Evolutionary conservation across 1,139 yeast genomes (phyloP).

Genomic region (Magnusiomyces paraingens): DNA sequence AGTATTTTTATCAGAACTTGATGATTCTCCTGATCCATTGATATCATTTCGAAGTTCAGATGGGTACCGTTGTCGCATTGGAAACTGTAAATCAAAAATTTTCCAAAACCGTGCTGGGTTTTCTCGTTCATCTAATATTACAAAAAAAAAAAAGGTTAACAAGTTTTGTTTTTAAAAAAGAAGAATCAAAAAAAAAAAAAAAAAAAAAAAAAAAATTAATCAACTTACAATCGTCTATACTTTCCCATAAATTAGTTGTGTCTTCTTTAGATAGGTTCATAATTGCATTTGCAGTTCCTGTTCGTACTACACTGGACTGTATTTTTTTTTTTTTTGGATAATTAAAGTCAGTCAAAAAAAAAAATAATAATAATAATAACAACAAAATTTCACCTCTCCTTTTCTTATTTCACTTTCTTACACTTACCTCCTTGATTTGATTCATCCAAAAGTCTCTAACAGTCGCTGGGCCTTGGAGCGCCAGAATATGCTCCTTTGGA

Average conservation of each 20-base stretch:
- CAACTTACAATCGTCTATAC: constrained; percentile 36
- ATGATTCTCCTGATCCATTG: neutral
- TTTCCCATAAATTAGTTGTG: constrained; percentile 50
- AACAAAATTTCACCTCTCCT: neutral
- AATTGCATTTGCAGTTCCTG: constrained; percentile 67
- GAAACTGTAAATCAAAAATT: constrained; percentile 35
- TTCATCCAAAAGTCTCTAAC: constrained; percentile 59
- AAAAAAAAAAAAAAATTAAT: too few species aligned
- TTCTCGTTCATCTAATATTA: neutral
- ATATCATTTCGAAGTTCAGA: neutral
- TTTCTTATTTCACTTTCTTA: neutral
- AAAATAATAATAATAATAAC: neutral
- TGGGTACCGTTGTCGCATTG: constrained; percentile 21
- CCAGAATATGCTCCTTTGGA: constrained; percentile 51
- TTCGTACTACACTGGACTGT: constrained; percentile 54
- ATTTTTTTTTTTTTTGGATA: too few species aligned
- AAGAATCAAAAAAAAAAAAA: too few species aligned
- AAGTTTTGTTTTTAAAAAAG: too few species aligned
- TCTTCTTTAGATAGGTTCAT: constrained; percentile 66
- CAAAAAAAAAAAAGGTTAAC: too few species aligned
- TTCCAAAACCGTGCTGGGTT: constrained; percentile 31
- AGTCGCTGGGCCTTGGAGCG: constrained; percentile 32
- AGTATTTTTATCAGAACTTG: neutral
- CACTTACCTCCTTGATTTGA: constrained; percentile 56
- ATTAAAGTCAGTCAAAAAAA: neutral